These are phyloP conservation scores for Straminergon stramineum DNA, from an alignment of 225 moss, liverwort and hornwort species.

Conservation along the genomic window DNA sequence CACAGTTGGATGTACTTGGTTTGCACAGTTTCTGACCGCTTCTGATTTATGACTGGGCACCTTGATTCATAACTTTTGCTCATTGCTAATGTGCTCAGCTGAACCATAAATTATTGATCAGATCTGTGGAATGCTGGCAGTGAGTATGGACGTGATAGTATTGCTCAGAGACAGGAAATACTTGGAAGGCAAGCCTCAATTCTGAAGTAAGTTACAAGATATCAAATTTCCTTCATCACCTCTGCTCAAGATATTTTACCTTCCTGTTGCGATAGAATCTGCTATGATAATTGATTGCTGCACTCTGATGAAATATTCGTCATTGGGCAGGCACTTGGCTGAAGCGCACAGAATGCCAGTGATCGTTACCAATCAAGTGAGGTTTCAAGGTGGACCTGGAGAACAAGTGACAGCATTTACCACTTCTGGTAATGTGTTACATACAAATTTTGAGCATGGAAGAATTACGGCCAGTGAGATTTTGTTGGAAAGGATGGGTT, in stretches of 20 bases:
- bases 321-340: conserved; percentile 46
- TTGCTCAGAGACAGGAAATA: conserved; percentile 53
- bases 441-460: neutral
- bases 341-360: conserved; percentile 67
- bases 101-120: neutral
- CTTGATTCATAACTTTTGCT: neutral
- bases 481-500: neutral
- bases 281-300: neutral
- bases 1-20: neutral
- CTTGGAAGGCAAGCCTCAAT: conserved; percentile 58
- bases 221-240: neutral
- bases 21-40: neutral
- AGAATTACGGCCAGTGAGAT: neutral
- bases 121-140: conserved; percentile 23
- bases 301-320: neutral
- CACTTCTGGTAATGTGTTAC: neutral
- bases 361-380: conserved; percentile 74
- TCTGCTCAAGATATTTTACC: neutral
- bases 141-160: conserved; percentile 56
- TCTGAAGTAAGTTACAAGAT: conserved; percentile 43
- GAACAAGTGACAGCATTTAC: conserved; percentile 15
- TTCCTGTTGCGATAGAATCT: neutral
- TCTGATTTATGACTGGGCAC: neutral
- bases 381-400: conserved; percentile 28
- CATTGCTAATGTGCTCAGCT: neutral